These are phyloP conservation scores for Pseudogymnoascus sp. DNA, from an alignment of 2,329 filamentous ascomycete genomes.

Conservation along the genomic window DNA sequence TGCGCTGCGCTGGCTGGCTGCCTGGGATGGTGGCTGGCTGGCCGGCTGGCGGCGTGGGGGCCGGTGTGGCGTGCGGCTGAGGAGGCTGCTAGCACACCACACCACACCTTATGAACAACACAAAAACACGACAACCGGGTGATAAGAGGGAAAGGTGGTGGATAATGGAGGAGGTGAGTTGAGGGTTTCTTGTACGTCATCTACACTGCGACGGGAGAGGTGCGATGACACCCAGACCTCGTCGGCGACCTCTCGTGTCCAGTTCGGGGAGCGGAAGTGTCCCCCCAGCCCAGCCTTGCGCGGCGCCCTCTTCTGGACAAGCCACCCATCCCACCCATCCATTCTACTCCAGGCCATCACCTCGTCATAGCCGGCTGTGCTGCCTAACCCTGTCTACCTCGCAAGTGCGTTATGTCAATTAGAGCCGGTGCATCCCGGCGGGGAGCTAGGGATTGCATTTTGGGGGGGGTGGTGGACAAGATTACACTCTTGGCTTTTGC, in stretches of 20 bases:
- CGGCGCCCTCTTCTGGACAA: too few relatives aligned
- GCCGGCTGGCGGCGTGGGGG: not conserved
- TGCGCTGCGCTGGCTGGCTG: not conserved
- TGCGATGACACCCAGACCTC: not conserved
- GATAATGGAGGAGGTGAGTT: not conserved
- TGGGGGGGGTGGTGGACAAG: too few relatives aligned
- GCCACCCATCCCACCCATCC: not conserved
- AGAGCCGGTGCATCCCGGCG: too few relatives aligned
- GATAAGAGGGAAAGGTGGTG: not conserved
- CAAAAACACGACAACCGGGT: not conserved
- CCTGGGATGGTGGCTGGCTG: not conserved
- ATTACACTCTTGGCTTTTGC: too few relatives aligned
- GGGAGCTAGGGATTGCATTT: too few relatives aligned
- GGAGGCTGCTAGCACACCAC: not conserved
- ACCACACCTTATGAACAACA: not conserved
- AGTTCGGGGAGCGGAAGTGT: not conserved
- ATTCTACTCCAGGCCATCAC: not conserved
- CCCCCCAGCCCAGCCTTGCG: not conserved
- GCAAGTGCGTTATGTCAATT: not conserved
- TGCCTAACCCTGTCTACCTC: not conserved
- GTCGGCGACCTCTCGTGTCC: not conserved
- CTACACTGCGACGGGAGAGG: not conserved
- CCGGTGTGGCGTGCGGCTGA: not conserved
- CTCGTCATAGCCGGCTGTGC: not conserved
- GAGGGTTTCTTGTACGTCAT: not conserved